A percentile compares a stretch with the other conserved stretches of the same genome.
Evolutionary conservation across 129 eudicot species (phyloP).

Genomic region (Dittrichia graveolens): DNA sequence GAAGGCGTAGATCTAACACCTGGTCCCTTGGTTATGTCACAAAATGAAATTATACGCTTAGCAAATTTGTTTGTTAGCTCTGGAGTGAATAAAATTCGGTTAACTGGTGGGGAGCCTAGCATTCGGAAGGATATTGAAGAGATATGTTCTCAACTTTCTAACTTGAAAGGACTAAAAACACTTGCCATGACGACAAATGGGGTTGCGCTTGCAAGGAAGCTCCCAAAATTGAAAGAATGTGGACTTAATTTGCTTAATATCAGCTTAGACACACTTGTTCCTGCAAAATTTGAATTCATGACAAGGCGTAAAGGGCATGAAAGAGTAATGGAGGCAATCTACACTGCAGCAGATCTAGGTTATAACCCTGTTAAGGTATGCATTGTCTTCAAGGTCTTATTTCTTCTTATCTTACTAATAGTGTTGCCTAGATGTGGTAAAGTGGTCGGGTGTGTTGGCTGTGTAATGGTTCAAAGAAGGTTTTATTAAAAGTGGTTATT

Average conservation of each 20-base stretch:
- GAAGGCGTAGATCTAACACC: constrained; percentile 96
- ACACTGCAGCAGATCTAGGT: constrained; percentile 77
- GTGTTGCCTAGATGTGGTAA: constrained; percentile 10
- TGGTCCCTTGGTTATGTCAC: constrained; percentile 59
- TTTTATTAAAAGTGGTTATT: background rate
- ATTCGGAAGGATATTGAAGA: constrained; percentile 86
- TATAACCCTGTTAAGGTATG: constrained; percentile 88
- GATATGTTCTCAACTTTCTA: constrained; percentile 71
- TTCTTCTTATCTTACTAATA: background rate
- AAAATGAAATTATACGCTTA: constrained; percentile 69
- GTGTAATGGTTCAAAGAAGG: background rate
- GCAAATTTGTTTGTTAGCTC: constrained; percentile 85
- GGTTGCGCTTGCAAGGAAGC: constrained; percentile 65
- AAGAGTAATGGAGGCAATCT: constrained; percentile 79
- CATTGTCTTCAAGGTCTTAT: background rate
- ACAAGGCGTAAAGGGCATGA: constrained; percentile 92
- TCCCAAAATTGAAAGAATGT: constrained; percentile 71
- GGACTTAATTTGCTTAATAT: constrained; percentile 84
- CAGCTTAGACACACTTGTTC: constrained; percentile 87
- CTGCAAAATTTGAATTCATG: constrained; percentile 97
- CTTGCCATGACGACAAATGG: constrained; percentile 97
- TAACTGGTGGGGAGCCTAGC: constrained; percentile 98
- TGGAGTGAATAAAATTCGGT: constrained; percentile 88
- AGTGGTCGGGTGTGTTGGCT: background rate
- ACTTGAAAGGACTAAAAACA: constrained; percentile 72